These are phyloP conservation scores for Coemansia sp. DNA, from an alignment of 192 early-diverging fungal species.

Conservation along the genomic window DNA sequence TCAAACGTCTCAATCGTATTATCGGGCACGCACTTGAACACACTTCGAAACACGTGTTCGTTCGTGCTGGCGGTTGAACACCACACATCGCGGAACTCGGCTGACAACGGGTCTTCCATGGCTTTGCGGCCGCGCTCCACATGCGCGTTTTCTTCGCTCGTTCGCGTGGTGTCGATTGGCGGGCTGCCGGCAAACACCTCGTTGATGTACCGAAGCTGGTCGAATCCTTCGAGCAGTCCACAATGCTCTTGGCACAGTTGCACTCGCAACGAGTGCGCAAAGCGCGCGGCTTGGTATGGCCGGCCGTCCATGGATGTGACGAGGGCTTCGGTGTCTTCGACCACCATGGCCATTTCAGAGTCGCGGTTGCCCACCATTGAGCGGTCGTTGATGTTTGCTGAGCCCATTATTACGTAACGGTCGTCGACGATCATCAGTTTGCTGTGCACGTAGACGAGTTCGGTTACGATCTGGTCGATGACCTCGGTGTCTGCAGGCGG, in stretches of 20 bases:
- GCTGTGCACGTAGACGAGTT: slow-evolving; percentile 84
- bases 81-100: slow-evolving; percentile 66
- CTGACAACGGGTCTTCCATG: slow-evolving; percentile 67
- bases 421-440: slow-evolving; percentile 89
- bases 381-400: slow-evolving; percentile 90
- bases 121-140: slow-evolving; percentile 9
- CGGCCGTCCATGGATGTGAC: slow-evolving; percentile 71
- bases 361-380: slow-evolving; percentile 84
- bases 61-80: slow-evolving; percentile 61
- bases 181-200: slow-evolving; percentile 44
- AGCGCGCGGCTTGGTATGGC: slow-evolving; percentile 68
- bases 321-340: slow-evolving; percentile 70
- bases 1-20: slow-evolving; percentile 68
- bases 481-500: slow-evolving; percentile 9
- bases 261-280: slow-evolving; percentile 71
- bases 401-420: slow-evolving; percentile 75
- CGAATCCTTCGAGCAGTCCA: slow-evolving; percentile 59
- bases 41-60: slow-evolving; percentile 67
- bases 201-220: slow-evolving; percentile 48
- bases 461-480: slow-evolving; percentile 61
- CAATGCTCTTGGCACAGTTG: slow-evolving; percentile 81
- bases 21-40: slow-evolving; percentile 86
- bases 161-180: slow-evolving; percentile 25
- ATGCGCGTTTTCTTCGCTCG: slow-evolving; percentile 15
- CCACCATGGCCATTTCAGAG: slow-evolving; percentile 82